Evolutionary conservation across 768 basidiomycete genomes (phyloP), one percentile per base, ranked within the genome.

Genomic region (Holtermannia corniformis): DNA sequence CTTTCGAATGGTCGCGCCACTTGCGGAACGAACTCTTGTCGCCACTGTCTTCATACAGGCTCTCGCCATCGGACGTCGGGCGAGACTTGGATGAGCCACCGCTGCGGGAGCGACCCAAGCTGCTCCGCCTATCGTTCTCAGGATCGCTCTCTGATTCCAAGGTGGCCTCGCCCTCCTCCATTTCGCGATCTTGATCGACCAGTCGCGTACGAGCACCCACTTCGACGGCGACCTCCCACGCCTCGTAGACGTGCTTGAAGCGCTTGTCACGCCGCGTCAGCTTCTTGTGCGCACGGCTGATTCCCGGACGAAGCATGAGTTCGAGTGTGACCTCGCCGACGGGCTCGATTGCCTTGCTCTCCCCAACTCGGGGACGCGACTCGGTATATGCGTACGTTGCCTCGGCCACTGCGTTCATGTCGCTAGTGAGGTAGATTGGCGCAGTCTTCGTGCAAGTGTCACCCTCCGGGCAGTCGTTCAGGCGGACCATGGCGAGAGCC

Each of bases 231-330:
- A 50, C 45, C 50, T 72, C 66, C 71, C 71, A 72, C 0, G 65
- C 68, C 57, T 73, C 67, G 47, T 71, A 70, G 3, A 67, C 69
- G 46, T 59, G 58, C 26, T 26, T 50, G 24, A 72, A 62, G 21
- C 69, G 41, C 55, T 65, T 40, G 55, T 73, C 63, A 41, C 56
- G 49, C 53, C 67, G 70, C 4, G 56, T 54, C 3, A 73, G 45
- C 21, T 63, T 66, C 19, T 50, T 50, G 44, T 73, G 72, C 7
- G 60, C 63, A 26, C 50, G 44, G 41, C 60, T 58, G 11, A 69
- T 60, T 12, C 71, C 71, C 2, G 71, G 60, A 2, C 51, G 49
- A 0, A 72, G 46, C 10, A 49, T 51, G 40, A 71, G 53, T 3
- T 25, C 24, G 24, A 72, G 19, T 5, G 54, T 55, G 12, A 61